Evolutionary conservation across 192 early-diverging fungal genomes (phyloP), one percentile per base, ranked within the genome.

Genomic region (Coemansia sp.): DNA sequence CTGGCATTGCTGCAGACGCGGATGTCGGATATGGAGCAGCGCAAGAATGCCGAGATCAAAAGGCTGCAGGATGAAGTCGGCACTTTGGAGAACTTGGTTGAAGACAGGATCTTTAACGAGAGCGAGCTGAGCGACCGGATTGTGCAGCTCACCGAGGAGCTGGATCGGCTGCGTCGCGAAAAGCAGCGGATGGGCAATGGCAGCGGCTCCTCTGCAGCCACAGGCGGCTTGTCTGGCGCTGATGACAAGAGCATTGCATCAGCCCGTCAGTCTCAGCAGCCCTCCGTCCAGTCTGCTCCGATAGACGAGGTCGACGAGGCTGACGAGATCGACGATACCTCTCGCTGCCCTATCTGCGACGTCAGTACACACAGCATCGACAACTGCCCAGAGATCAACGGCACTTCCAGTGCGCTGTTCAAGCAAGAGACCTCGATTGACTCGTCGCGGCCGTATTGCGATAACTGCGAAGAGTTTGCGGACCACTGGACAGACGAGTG

Each of bases 81-180:
- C 2, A 80, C 77, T 26, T 54, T 87, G 26, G 88, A 88, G 47
- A 72, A 80, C 17, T 45, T 90, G 45, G 78, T 88, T 29, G 88
- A 90, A 49, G 83, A 83, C 62, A 87, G 83, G 58, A 80, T 85
- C 24, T 90, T 90, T 61, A 77, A 75, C 45, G 86, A 90, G 28
- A 72, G 78, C 0, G 88, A 90, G 46, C 60, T 87, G 3, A 84
- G 83, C 50, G 80, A 86, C 30, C 79, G 80, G 45, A 59, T 90
- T 3, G 30, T 66, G 7, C 72, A 80, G 18, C 55, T 86, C n/a
- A 76, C 79, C 38, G 53, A 42, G 6, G 79, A 84, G 50, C 28
- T 85, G 5, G 72, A 58, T 32, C 61, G 67, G 29, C 60, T 77
- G 18, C 57, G 64, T 40, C 54, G 43, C 43, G 46, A 70, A 32